These are phyloP conservation scores for Penicillium capsulatum DNA, from an alignment of 2,329 filamentous ascomycete genomes.

Conservation along the genomic window DNA sequence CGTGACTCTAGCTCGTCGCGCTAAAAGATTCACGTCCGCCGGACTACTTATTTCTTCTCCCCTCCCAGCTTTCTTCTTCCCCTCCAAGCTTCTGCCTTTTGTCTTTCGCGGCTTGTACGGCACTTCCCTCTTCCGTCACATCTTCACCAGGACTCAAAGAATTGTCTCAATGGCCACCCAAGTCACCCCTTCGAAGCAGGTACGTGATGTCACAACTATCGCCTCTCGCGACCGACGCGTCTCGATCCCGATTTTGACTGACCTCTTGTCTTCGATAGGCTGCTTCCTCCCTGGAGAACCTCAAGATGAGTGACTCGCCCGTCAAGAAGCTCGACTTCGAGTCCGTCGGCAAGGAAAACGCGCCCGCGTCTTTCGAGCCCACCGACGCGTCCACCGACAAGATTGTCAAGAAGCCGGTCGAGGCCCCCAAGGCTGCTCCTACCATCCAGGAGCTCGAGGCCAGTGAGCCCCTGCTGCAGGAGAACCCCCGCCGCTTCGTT, in stretches of 20 bases:
- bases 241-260: slow-evolving; percentile 31
- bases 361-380: slow-evolving; percentile 49
- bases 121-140: slow-evolving; percentile 24
- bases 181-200: slow-evolving; percentile 70
- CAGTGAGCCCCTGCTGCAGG: slow-evolving; percentile 85
- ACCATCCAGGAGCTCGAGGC: slow-evolving; percentile 65
- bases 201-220: slow-evolving; percentile 47
- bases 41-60: slow-evolving; percentile 33
- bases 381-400: slow-evolving; percentile 56
- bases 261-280: slow-evolving; percentile 56
- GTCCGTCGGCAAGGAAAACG: slow-evolving; percentile 76
- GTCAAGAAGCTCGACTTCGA: slow-evolving; percentile 84
- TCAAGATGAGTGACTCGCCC: slow-evolving; percentile 86
- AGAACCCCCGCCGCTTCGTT: slow-evolving; percentile 95
- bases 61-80: slow-evolving; percentile 27
- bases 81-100: slow-evolving; percentile 22
- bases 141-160: slow-evolving; percentile 10
- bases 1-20: slow-evolving; percentile 39
- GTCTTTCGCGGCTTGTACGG: slow-evolving; percentile 18
- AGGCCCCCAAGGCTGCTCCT: slow-evolving; percentile 43
- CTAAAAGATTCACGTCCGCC: slow-evolving; percentile 33
- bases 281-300: slow-evolving; percentile 76
- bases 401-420: slow-evolving; percentile 45
- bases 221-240: slow-evolving; percentile 32
- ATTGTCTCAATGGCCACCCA: slow-evolving; percentile 64